Conservation (phyloP, 495 filamentous ascomycete genomes). For the Pyrenula aspistea region DNA sequence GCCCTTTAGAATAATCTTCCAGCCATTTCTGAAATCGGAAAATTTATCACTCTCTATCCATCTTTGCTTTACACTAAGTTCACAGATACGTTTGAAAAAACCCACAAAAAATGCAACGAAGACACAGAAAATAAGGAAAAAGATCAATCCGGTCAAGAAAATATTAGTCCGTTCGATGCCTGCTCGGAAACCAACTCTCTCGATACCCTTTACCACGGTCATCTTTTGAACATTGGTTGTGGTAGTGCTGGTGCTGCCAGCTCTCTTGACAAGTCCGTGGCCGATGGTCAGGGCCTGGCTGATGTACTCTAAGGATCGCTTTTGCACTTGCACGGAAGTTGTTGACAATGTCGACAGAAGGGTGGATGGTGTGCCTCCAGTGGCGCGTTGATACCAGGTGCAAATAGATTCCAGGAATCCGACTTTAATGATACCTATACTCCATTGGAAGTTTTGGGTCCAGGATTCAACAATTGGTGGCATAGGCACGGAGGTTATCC, state of each 20-base stretch:
- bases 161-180: conserved; percentile 72
- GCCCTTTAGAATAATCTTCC: conserved; percentile 65
- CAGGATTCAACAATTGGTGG: conserved; percentile 72
- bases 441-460: conserved; percentile 90
- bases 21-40: conserved; percentile 72
- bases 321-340: conserved; percentile 69
- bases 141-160: conserved; percentile 68
- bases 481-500: conserved; percentile 57
- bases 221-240: conserved; percentile 29
- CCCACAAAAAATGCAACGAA: conserved; percentile 43
- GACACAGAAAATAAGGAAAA: conserved; percentile 39
- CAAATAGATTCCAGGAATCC: conserved; percentile 66
- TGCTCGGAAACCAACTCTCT: conserved; percentile 67
- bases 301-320: conserved; percentile 43
- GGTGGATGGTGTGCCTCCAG: conserved; percentile 63
- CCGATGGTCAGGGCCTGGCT: too few relatives aligned
- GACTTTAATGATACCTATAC: conserved; percentile 74
- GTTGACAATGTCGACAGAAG: conserved; percentile 53
- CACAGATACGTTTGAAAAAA: conserved; percentile 59
- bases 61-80: conserved; percentile 45
- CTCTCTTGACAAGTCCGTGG: conserved; percentile 25
- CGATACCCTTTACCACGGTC: conserved; percentile 62
- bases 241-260: conserved; percentile 25
- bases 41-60: conserved; percentile 70
- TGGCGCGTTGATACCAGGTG: conserved; percentile 80